phyloP scores from a whole-genome alignment of 768 basidiomycete species.

The Rhodotorula babjevae region DNA sequence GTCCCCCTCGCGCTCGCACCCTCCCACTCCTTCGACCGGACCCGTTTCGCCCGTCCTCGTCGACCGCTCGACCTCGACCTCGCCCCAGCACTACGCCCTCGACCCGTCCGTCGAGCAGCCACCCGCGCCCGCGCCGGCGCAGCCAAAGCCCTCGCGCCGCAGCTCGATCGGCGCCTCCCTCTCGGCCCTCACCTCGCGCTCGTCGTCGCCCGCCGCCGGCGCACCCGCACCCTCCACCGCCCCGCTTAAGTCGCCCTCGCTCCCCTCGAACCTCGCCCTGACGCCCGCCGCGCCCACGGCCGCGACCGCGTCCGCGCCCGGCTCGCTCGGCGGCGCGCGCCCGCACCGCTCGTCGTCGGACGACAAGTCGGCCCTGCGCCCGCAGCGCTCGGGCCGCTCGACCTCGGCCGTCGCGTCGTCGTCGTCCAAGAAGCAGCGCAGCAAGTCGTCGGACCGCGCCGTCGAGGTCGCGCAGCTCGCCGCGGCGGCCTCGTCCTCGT shows the following conservation, averaged over 20 bases:
- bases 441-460: constrained; percentile 23
- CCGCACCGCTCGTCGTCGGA: constrained; percentile 8
- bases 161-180: constrained; percentile 22
- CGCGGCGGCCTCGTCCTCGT: not conserved
- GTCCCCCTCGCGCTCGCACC: constrained; percentile 23
- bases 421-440: constrained; percentile 6
- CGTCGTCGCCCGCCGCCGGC: not conserved
- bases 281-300: constrained; percentile 5
- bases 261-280: constrained; percentile 12
- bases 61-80: constrained; percentile 1
- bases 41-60: not conserved
- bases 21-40: not conserved
- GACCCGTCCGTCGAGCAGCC: not conserved
- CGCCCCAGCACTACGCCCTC: constrained; percentile 10
- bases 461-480: not conserved
- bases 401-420: not conserved
- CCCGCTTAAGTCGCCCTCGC: constrained; percentile 1
- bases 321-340: not conserved
- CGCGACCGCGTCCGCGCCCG: not conserved
- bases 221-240: too few relatives aligned
- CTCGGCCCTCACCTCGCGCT: constrained; percentile 14
- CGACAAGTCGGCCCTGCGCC: constrained; percentile 4
- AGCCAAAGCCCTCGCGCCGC: not conserved
- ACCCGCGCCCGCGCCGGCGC: not conserved
- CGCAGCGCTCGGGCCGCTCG: constrained; percentile 7